Conservation (phyloP, 345 rosid genomes). For the Cardamine chenopodiifolia region DNA sequence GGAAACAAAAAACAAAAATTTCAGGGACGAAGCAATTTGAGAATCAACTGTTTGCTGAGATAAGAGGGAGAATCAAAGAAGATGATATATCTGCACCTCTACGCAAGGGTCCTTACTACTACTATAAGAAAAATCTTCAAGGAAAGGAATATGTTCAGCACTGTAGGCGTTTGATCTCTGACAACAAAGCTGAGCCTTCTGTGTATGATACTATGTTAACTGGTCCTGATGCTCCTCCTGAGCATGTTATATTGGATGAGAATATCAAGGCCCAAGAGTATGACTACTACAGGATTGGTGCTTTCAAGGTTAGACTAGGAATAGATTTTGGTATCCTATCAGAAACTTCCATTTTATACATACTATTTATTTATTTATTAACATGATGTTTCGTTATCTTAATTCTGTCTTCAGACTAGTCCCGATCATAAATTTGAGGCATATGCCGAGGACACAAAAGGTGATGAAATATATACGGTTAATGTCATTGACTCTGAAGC, state of each 20-base stretch:
- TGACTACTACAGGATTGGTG: constrained; percentile 60
- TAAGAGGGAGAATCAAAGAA: constrained; percentile 82
- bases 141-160: constrained; percentile 89
- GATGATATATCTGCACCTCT: constrained; percentile 79
- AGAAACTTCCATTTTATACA: not conserved
- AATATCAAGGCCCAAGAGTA: constrained; percentile 66
- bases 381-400: not conserved
- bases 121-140: constrained; percentile 64
- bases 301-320: constrained; percentile 56
- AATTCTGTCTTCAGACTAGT: constrained; percentile 54
- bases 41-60: constrained; percentile 67
- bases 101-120: constrained; percentile 72
- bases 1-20: not conserved
- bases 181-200: constrained; percentile 51
- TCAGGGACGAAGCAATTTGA: constrained; percentile 73
- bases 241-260: constrained; percentile 86
- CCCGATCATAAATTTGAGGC: constrained; percentile 79
- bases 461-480: constrained; percentile 74
- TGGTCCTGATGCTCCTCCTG: constrained; percentile 76
- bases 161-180: constrained; percentile 59
- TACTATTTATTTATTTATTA: not conserved
- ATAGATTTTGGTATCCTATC: not conserved
- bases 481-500: constrained; percentile 70
- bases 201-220: constrained; percentile 73
- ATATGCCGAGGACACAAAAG: constrained; percentile 86